Conservation (phyloP, 163 green algal genomes). For the Dunaliella salina region DNA sequence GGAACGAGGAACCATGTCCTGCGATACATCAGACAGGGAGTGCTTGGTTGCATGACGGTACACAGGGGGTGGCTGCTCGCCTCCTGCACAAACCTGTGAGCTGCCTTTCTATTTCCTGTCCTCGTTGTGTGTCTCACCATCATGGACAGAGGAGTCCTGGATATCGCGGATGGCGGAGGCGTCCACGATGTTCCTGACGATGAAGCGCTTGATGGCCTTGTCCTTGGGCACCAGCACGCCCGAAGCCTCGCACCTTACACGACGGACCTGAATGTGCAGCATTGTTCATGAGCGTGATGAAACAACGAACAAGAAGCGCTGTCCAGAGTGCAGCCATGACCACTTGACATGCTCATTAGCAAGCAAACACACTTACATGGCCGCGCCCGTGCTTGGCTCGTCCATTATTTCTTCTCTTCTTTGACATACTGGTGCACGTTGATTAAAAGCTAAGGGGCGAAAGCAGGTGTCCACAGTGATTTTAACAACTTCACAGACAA, state of each 20-base stretch:
- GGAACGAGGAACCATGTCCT: background rate
- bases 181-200: slow-evolving; percentile 97
- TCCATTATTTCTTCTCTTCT: slow-evolving; percentile 85
- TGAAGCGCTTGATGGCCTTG: slow-evolving; percentile 99
- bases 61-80: background rate
- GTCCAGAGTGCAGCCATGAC: background rate
- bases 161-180: slow-evolving; percentile 95
- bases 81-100: too few species aligned
- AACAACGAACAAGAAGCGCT: background rate
- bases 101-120: too few species aligned
- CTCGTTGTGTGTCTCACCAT: slow-evolving; percentile 53
- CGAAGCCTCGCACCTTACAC: slow-evolving; percentile 85
- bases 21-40: background rate
- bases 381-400: slow-evolving; percentile 84
- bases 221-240: slow-evolving; percentile 91
- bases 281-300: background rate
- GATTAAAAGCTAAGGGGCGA: too few species aligned
- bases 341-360: background rate
- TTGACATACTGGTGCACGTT: slow-evolving; percentile 66
- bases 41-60: background rate
- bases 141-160: slow-evolving; percentile 87
- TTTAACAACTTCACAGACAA: too few species aligned
- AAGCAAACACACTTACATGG: slow-evolving; percentile 55
- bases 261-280: slow-evolving; percentile 57
- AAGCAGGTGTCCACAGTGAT: too few species aligned